Evolutionary conservation across 495 filamentous ascomycete species (phyloP).

Genomic region (Penicillium psychrofluorescens): DNA sequence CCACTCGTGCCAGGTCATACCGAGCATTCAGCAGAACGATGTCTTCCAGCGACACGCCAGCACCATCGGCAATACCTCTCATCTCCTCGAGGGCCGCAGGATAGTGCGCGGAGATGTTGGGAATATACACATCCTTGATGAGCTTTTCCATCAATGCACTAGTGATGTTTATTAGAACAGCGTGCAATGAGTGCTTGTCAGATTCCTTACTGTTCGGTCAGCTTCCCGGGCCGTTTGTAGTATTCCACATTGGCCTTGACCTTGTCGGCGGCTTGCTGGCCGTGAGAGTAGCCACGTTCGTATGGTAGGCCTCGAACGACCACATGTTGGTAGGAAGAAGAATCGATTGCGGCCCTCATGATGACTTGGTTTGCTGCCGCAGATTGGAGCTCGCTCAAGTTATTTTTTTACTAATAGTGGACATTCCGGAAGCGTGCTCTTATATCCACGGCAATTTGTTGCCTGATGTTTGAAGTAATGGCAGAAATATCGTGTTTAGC

Average conservation of each 20-base stretch:
- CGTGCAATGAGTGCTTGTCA: too few species aligned
- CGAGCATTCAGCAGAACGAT: conserved; percentile 22
- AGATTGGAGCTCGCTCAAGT: too few species aligned
- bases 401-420: too few species aligned
- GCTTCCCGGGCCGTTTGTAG: conserved; percentile 16
- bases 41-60: conserved; percentile 14
- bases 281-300: conserved; percentile 11
- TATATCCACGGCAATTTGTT: too few species aligned
- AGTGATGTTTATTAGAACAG: too few species aligned
- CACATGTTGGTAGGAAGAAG: conserved; percentile 13
- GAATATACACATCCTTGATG: background rate
- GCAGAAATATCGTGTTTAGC: too few species aligned
- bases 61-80: conserved; percentile 19
- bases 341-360: too few species aligned
- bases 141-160: too few species aligned
- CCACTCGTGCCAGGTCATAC: conserved; percentile 14
- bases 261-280: conserved; percentile 12
- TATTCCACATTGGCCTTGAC: conserved; percentile 14
- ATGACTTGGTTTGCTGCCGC: too few species aligned
- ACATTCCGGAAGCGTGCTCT: too few species aligned
- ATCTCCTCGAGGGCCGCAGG: conserved; percentile 20
- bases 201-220: conserved; percentile 9
- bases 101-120: conserved; percentile 10
- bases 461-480: too few species aligned
- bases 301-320: conserved; percentile 13